Conservation (phyloP, 129 eudicot genomes). For the Helichrysum umbraculigerum region DNA sequence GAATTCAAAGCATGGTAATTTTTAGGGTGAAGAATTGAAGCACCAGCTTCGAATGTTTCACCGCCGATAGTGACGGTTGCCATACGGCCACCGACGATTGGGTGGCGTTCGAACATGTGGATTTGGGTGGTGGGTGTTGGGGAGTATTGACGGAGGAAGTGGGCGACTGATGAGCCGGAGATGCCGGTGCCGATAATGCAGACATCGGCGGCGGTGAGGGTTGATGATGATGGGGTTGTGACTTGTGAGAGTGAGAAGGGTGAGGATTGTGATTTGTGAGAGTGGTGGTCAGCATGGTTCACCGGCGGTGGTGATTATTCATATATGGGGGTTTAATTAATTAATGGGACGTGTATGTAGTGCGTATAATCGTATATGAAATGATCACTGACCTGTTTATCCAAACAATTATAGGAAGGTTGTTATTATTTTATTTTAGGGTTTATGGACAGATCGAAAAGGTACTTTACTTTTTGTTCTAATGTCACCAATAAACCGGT, state of each 20-base stretch:
- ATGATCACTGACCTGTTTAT: too few relatives aligned
- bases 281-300: constrained; percentile 23
- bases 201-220: constrained; percentile 36
- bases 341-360: too few relatives aligned
- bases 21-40: constrained; percentile 83
- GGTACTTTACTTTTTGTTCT: too few relatives aligned
- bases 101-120: constrained; percentile 67
- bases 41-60: constrained; percentile 91
- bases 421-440: too few relatives aligned
- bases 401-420: too few relatives aligned
- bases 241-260: constrained; percentile 29
- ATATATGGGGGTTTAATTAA: constrained; percentile 5
- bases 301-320: constrained; percentile 17
- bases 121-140: constrained; percentile 32
- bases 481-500: too few relatives aligned
- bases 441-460: too few relatives aligned
- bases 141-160: constrained; percentile 84
- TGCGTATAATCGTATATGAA: too few relatives aligned
- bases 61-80: constrained; percentile 77
- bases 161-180: constrained; percentile 84
- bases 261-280: constrained; percentile 36
- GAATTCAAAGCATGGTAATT: constrained; percentile 75
- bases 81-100: constrained; percentile 90
- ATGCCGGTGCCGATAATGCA: constrained; percentile 95
- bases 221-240: constrained; percentile 12